Conservation (phyloP, 306 rosid genomes). For the Prunus padus region DNA sequence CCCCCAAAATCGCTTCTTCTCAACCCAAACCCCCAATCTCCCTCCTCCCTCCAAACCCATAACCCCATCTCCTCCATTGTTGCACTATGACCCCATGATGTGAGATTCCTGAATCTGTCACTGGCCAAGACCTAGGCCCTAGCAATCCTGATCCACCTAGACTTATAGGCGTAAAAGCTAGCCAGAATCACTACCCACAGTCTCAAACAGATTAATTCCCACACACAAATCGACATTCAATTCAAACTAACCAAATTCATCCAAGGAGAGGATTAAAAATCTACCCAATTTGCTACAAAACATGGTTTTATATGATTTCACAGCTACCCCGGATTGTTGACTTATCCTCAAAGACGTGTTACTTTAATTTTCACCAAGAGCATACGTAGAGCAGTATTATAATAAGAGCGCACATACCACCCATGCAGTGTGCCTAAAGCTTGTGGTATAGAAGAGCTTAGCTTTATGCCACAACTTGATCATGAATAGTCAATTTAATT, state of each 20-base stretch:
- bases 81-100: no score
- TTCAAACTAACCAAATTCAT: not conserved
- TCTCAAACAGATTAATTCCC: no score
- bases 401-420: constrained; percentile 14
- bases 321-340: not conserved
- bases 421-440: constrained; percentile 9
- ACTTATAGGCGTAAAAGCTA: no score
- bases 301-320: not conserved
- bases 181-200: no score
- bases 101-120: no score
- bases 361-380: not conserved
- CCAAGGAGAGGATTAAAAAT: not conserved
- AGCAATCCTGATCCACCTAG: not conserved
- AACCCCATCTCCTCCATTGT: no score
- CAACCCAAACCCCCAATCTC: no score
- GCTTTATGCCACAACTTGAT: constrained; percentile 3
- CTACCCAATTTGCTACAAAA: not conserved
- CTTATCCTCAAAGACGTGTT: not conserved
- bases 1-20: no score
- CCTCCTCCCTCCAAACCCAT: no score
- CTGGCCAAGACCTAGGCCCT: not conserved
- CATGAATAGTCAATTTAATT: constrained; percentile 24
- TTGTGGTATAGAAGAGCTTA: constrained; percentile 15
- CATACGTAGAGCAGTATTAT: not conserved
- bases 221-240: no score